phyloP scores from a whole-genome alignment of 2,329 filamentous ascomycete species.

The Penicillium sp. region DNA sequence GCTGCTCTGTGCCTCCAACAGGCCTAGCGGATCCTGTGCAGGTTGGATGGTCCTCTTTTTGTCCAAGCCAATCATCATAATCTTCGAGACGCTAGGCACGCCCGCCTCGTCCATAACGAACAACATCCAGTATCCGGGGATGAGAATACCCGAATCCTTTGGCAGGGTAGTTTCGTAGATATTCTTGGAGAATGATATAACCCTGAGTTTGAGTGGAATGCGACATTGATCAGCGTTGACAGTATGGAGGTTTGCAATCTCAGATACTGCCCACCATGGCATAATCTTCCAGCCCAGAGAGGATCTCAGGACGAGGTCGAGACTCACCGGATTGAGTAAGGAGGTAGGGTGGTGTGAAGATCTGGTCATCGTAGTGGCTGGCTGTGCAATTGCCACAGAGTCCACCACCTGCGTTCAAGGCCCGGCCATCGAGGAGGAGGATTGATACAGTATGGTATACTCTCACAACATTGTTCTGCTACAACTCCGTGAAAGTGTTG shows the following conservation, averaged over 20 bases:
- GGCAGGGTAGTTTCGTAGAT: conserved; percentile 30
- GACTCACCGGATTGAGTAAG: conserved; percentile 44
- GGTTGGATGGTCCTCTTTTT: neutral
- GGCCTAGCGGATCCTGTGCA: neutral
- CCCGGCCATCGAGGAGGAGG: conserved; percentile 50
- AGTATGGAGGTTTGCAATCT: conserved; percentile 50
- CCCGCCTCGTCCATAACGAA: conserved; percentile 41
- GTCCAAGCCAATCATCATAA: neutral
- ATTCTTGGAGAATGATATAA: neutral
- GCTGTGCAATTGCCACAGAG: conserved; percentile 48
- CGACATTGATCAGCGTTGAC: conserved; percentile 59
- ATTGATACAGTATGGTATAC: conserved; percentile 51
- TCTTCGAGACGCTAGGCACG: conserved; percentile 3
- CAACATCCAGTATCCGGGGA: conserved; percentile 55
- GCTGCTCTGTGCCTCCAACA: neutral
- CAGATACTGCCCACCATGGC: conserved; percentile 42
- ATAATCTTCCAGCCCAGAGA: conserved; percentile 15
- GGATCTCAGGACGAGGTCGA: conserved; percentile 45
- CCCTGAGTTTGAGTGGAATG: conserved; percentile 39
- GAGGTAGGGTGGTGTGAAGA: conserved; percentile 57
- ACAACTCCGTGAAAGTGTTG: conserved; percentile 36
- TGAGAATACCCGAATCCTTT: conserved; percentile 48
- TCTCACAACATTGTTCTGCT: conserved; percentile 19
- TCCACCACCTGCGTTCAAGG: conserved; percentile 53
- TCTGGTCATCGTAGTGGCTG: conserved; percentile 55